Conservation (phyloP, 2,329 filamentous ascomycete species). For the Cordyceps cateniannulata region DNA sequence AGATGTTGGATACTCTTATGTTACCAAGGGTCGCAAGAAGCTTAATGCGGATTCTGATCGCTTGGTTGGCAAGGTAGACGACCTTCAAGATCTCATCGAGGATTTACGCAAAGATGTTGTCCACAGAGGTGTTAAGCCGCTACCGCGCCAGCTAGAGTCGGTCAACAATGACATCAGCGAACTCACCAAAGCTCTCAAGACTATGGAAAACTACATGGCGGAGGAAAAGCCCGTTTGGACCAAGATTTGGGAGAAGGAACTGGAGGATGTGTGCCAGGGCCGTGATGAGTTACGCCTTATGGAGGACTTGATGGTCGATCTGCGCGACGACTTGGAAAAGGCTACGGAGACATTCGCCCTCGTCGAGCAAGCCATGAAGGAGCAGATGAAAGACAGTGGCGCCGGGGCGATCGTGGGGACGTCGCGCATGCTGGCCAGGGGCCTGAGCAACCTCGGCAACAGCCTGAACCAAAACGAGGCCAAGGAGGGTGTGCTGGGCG, state of each 20-base stretch:
- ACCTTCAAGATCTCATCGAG: constrained; percentile 94
- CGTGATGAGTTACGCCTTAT: constrained; percentile 92
- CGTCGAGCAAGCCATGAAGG: constrained; percentile 96
- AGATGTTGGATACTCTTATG: constrained; percentile 77
- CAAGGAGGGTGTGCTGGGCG: constrained; percentile 85
- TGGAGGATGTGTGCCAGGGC: constrained; percentile 93
- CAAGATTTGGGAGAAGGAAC: constrained; percentile 98
- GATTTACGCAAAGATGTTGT: constrained; percentile 97
- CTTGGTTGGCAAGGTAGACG: constrained; percentile 86
- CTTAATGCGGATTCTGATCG: constrained; percentile 83
- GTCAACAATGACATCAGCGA: constrained; percentile 82
- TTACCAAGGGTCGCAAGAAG: constrained; percentile 79
- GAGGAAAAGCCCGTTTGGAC: constrained; percentile 95
- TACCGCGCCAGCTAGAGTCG: constrained; percentile 81
- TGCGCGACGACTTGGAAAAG: constrained; percentile 93
- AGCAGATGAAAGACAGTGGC: constrained; percentile 76
- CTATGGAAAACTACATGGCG: constrained; percentile 86
- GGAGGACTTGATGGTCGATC: constrained; percentile 87
- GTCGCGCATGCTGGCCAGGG: constrained; percentile 50
- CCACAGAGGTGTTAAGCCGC: constrained; percentile 79
- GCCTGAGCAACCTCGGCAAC: constrained; percentile 46
- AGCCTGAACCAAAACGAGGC: constrained; percentile 67
- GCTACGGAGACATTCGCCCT: constrained; percentile 87
- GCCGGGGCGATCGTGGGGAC: constrained; percentile 43
- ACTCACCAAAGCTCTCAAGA: constrained; percentile 81